A percentile compares a stretch with the other conserved stretches of the same genome.
phyloP scores from a whole-genome alignment of 208 protist species.

The Acanthamoeba divionensis region DNA sequence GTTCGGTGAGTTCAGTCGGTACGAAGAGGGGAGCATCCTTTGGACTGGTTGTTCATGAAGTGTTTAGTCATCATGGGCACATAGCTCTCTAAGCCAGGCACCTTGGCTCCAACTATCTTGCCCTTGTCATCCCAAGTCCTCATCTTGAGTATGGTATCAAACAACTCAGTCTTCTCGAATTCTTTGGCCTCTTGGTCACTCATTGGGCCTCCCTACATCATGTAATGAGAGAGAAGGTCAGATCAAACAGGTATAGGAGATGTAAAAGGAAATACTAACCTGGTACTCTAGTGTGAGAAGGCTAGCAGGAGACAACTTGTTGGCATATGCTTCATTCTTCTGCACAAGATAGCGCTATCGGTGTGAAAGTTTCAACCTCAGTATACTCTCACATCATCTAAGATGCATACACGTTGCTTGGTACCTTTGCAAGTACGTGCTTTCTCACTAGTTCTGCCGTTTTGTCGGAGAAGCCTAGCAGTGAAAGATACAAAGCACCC shows the following conservation, averaged over 20 bases:
- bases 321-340: not conserved
- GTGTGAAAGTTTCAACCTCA: no score
- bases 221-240: no score
- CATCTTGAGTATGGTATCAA: constrained; percentile 27
- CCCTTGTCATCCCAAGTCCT: constrained; percentile 49
- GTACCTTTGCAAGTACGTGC: constrained; percentile 44
- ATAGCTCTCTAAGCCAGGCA: not conserved
- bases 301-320: constrained; percentile 42
- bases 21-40: no score
- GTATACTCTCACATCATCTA: no score
- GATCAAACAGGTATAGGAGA: no score
- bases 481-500: not conserved
- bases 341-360: not conserved
- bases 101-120: constrained; percentile 15
- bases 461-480: constrained; percentile 9
- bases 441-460: not conserved
- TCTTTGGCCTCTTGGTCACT: not conserved
- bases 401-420: no score
- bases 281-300: constrained; percentile 33
- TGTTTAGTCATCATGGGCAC: constrained; percentile 11
- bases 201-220: constrained; percentile 6
- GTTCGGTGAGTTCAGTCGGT: no score
- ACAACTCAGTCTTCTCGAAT: constrained; percentile 1
- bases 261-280: not conserved
- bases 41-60: constrained; percentile 3